Evolutionary conservation across 2,329 filamentous ascomycete genomes (phyloP), one percentile per base, ranked within the genome.

Genomic region (Paecilomyces dactylethromorphus): DNA sequence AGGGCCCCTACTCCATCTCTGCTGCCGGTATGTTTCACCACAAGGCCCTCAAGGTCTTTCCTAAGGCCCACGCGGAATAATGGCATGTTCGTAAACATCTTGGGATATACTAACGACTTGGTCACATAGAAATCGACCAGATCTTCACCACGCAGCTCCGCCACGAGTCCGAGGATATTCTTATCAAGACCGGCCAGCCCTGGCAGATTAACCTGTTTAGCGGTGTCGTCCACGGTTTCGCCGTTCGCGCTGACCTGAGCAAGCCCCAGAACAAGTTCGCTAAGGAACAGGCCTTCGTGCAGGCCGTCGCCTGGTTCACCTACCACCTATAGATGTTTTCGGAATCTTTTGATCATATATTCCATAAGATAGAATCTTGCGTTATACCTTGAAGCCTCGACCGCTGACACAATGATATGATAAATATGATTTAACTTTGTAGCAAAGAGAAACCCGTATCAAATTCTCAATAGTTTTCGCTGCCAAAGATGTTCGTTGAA

Each of bases 181-280:
- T 90, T 52, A 75, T 76, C 59, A 78, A 85, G 70, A 78, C 76
- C 3, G 81, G 80, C 31, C 74, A 80, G 55, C 83, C 84, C 22
- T 94, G 89, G 76, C 90, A 95, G 76, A 88, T 94, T 71, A 90
- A 82, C 72, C 78, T 95, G 8, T 94, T 84, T 79, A 85, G 84
- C 2, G 84, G 85, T 57, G 85, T 90, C 31, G 74, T 76, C 58
- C 91, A 95, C 72, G 91, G 91, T 0, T 96, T 94, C 67, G 81
- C 86, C 8, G 86, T 92, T 1, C 84, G 90, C 58, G 81, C 80
- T 29, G 88, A 94, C 69, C 60, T 82, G 32, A 81, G 68, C 61
- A 81, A 86, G 62, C 81, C 81, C 71, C 63, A 78, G 53, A 73
- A 83, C 68, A 85, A 82, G 71, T 93, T 83, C 66, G 87, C 89